Conservation (phyloP, 176 grass and related monocot species). For the Secale cereale region DNA sequence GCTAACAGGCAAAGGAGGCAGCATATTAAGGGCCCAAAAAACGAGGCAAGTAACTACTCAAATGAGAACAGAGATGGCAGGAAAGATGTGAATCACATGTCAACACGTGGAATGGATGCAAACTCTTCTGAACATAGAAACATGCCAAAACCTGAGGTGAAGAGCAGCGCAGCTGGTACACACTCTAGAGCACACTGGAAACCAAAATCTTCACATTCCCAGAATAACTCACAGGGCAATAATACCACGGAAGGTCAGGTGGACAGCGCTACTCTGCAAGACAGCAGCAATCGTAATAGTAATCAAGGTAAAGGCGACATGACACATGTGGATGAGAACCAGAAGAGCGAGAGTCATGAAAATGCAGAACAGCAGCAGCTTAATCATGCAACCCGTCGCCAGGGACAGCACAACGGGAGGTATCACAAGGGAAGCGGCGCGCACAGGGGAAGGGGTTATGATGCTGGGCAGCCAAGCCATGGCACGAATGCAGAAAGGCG, state of each 20-base stretch:
- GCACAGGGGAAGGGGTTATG: slow-evolving; percentile 53
- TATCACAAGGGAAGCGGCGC: slow-evolving; percentile 49
- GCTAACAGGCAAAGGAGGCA: slow-evolving; percentile 47
- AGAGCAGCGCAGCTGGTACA: slow-evolving; percentile 28
- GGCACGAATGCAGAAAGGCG: slow-evolving; percentile 34
- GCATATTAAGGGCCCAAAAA: slow-evolving; percentile 53
- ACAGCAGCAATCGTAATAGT: slow-evolving; percentile 13
- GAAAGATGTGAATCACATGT: slow-evolving; percentile 33
- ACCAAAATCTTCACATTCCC: slow-evolving; percentile 57
- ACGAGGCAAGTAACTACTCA: slow-evolving; percentile 38
- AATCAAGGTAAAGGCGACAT: slow-evolving; percentile 13
- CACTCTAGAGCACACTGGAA: slow-evolving; percentile 68
- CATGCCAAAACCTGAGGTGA: slow-evolving; percentile 42
- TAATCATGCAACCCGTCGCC: slow-evolving; percentile 21
- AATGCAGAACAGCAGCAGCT: slow-evolving; percentile 36
- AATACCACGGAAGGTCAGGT: slow-evolving; percentile 37
- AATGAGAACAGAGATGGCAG: slow-evolving; percentile 36
- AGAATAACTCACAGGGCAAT: slow-evolving; percentile 39
- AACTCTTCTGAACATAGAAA: slow-evolving; percentile 42
- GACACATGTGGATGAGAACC: neutral
- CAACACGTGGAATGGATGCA: slow-evolving; percentile 17
- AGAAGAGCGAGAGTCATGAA: slow-evolving; percentile 25
- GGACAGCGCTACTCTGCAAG: slow-evolving; percentile 26
- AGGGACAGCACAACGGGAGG: slow-evolving; percentile 45
- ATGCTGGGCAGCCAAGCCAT: slow-evolving; percentile 37